Conservation (phyloP, 176 grass and related monocot genomes). For the Lolium rigidum region DNA sequence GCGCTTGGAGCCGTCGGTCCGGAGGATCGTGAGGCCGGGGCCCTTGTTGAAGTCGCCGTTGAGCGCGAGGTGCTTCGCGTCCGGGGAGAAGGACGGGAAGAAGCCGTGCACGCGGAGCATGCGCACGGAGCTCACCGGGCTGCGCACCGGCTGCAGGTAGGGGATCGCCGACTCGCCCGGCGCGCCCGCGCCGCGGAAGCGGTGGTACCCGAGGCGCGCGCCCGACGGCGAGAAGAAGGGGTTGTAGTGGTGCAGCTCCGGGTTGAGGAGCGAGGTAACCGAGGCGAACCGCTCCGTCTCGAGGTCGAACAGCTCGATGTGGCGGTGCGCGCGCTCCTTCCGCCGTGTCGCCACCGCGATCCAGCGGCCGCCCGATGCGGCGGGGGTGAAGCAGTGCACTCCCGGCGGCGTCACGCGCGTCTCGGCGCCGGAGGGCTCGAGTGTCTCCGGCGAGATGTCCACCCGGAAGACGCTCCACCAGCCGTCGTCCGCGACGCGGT, state of each 20-base stretch:
- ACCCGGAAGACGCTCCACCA: slow-evolving; percentile 92
- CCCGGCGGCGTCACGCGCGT: slow-evolving; percentile 72
- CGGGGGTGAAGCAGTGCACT: slow-evolving; percentile 84
- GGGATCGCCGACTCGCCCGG: slow-evolving; percentile 56
- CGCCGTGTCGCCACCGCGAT: slow-evolving; percentile 77
- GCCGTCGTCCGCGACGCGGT: slow-evolving; percentile 79
- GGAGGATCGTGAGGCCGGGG: slow-evolving; percentile 58
- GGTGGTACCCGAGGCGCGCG: slow-evolving; percentile 74
- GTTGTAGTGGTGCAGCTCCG: slow-evolving; percentile 85
- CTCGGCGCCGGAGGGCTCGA: slow-evolving; percentile 39
- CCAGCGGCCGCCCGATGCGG: slow-evolving; percentile 51
- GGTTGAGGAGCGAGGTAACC: slow-evolving; percentile 64
- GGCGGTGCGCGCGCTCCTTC: slow-evolving; percentile 60
- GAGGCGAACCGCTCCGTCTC: slow-evolving; percentile 59
- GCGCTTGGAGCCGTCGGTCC: slow-evolving; percentile 67
- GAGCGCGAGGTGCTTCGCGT: slow-evolving; percentile 60
- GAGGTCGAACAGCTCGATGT: slow-evolving; percentile 88
- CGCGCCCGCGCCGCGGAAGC: slow-evolving; percentile 70
- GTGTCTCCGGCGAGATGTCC: slow-evolving; percentile 55
- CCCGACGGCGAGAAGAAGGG: slow-evolving; percentile 80
- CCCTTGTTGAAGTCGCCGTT: slow-evolving; percentile 77
- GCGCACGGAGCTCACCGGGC: slow-evolving; percentile 56
- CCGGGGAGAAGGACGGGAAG: slow-evolving; percentile 86
- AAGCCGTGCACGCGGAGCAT: slow-evolving; percentile 78
- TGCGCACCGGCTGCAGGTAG: slow-evolving; percentile 65